Base-by-base conservation (phyloP, 768 basidiomycete genomes). In the Obba rivulosa region DNA sequence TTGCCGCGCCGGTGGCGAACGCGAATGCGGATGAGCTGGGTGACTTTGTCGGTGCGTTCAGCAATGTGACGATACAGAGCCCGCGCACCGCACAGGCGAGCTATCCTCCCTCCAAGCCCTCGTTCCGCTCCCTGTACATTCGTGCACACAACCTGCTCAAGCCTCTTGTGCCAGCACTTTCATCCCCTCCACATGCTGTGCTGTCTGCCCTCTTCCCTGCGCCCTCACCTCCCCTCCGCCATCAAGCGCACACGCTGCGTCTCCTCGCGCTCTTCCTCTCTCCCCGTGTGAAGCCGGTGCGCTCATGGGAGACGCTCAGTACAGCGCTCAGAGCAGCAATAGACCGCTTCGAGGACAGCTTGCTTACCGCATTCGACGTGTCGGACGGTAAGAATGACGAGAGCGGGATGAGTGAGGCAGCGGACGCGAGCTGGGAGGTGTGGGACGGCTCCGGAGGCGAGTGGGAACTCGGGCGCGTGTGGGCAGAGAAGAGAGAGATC, bases 391-490 rank as follows among this genome's bases (percentile, higher is more conserved):
- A 74, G 23, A 74, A 71, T 4, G 81, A 95, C 53, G 91, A 95
- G 59, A 62, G 52, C 1, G 77, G 69, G 11, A 97, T 98, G 94
- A 73, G 75, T 45, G 81, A 87, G 46, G 86, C 84, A 0, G 90
- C 93, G 4, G 80, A 80, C 47, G 79, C 88, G 0, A 85, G 88
- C 59, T 97, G 92, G 92, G 80, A 86, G 53, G 80, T 96, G 0
- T 87, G 85, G 78, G 66, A 75, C 34, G 71, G 41, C 46, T 56
- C 51, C 10, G 65, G 58, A 28, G 73, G 65, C 10, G 87, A 91
- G 49, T 94, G 90, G 90, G 94, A 95, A 66, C 82, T 96, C 74
- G 90, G 90, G 1, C 85, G 91, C 55, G 85, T 94, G 16, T 99
- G 95, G 91, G 84, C 89, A 1, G 94, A 99, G 68, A 94, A 95